Evolutionary conservation across 352 stramenopile species (phyloP).

Genomic region (Achlya hypogyna): DNA sequence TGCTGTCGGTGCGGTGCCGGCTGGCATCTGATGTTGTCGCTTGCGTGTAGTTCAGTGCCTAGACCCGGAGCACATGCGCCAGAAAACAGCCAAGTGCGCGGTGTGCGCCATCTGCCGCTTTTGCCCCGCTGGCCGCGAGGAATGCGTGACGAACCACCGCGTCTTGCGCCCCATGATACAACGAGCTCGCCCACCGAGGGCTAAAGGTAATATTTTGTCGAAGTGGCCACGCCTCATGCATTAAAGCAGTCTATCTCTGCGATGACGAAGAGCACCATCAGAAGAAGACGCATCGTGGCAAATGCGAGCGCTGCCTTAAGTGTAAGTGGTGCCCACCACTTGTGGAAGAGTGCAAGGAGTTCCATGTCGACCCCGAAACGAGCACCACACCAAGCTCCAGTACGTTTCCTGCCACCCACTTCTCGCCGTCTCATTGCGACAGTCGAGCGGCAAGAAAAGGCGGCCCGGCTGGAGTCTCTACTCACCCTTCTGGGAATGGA

Average conservation of each 20-base stretch:
- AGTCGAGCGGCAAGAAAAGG: conserved; percentile 5
- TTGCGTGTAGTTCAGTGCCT: neutral
- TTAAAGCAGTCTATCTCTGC: neutral
- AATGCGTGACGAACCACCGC: neutral
- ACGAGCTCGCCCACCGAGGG: neutral
- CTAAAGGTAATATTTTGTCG: neutral
- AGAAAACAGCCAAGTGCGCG: conserved; percentile 3
- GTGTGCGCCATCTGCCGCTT: conserved; percentile 3
- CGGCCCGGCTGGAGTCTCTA: neutral
- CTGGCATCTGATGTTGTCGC: neutral
- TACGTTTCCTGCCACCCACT: neutral
- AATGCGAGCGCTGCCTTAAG: neutral
- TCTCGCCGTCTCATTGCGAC: neutral
- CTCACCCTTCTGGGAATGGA: neutral
- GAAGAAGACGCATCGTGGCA: conserved; percentile 1
- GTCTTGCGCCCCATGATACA: conserved; percentile 2
- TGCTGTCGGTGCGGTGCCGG: neutral
- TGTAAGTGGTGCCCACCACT: conserved; percentile 1
- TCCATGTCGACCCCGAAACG: conserved; percentile 2
- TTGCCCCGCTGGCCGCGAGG: neutral
- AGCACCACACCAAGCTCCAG: neutral
- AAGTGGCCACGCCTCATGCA: neutral
- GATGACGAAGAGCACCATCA: conserved; percentile 5
- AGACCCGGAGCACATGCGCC: conserved; percentile 4
- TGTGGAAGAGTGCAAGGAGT: neutral